These are phyloP conservation scores for Rostrohypoxylon terebratum DNA, from an alignment of 495 filamentous ascomycete species.

Conservation along the genomic window DNA sequence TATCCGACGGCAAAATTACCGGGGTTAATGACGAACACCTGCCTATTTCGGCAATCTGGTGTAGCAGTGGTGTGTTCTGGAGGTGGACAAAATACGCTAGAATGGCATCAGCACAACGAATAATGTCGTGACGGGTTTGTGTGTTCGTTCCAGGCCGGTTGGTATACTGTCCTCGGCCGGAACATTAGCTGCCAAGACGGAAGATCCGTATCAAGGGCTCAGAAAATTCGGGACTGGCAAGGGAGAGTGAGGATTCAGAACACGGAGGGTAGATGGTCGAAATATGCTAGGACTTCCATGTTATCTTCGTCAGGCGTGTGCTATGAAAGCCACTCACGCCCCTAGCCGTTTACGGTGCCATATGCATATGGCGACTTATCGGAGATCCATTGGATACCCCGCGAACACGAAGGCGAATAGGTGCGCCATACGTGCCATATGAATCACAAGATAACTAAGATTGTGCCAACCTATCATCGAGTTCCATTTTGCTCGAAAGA, in stretches of 20 bases:
- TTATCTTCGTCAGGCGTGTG: neutral
- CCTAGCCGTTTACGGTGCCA: neutral
- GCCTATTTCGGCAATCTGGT: slow-evolving; percentile 11
- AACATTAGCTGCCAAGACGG: slow-evolving; percentile 1
- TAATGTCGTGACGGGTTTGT: slow-evolving; percentile 20
- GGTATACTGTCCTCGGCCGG: neutral
- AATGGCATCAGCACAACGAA: slow-evolving; percentile 5
- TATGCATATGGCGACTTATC: neutral
- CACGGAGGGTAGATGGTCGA: neutral
- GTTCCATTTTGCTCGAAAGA: neutral
- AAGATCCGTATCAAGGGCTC: neutral
- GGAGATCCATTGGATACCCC: neutral
- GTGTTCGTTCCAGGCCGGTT: neutral
- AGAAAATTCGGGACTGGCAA: neutral
- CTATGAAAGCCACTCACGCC: neutral
- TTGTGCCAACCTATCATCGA: neutral
- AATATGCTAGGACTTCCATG: neutral
- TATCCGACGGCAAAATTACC: neutral
- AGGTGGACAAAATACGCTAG: slow-evolving; percentile 4
- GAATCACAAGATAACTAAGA: neutral
- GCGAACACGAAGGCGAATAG: neutral
- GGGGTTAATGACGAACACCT: neutral
- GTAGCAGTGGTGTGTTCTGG: neutral
- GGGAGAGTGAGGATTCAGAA: neutral
- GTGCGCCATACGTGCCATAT: neutral